phyloP scores from a whole-genome alignment of 192 early-diverging fungal species.

The Podila minutissima region DNA sequence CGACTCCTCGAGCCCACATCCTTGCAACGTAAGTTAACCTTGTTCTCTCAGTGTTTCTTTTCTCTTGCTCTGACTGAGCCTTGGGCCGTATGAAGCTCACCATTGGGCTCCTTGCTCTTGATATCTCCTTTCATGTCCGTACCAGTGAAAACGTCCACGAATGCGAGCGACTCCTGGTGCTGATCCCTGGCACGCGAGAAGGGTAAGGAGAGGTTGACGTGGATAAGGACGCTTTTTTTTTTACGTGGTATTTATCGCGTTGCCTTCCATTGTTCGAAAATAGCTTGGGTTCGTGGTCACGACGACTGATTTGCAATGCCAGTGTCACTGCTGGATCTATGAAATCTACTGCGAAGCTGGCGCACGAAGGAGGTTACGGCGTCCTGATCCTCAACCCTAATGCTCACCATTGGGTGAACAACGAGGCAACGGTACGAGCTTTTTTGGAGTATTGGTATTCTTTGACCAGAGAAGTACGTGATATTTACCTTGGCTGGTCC shows the following conservation, averaged over 20 bases:
- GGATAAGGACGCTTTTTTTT: background rate
- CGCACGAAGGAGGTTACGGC: slow-evolving; percentile 24
- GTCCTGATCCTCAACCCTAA: slow-evolving; percentile 35
- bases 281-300: slow-evolving; percentile 37
- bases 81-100: background rate
- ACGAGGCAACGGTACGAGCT: slow-evolving; percentile 6
- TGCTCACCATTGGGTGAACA: slow-evolving; percentile 33
- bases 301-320: slow-evolving; percentile 23
- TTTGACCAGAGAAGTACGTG: background rate
- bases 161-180: slow-evolving; percentile 20
- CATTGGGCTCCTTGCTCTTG: background rate
- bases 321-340: slow-evolving; percentile 30
- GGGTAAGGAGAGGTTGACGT: slow-evolving; percentile 1
- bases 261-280: background rate
- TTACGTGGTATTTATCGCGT: background rate
- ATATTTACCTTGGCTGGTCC: background rate
- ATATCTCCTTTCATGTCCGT: background rate
- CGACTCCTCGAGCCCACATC: slow-evolving; percentile 24
- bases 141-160: slow-evolving; percentile 14
- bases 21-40: slow-evolving; percentile 23
- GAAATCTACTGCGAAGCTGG: slow-evolving; percentile 7
- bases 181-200: slow-evolving; percentile 27
- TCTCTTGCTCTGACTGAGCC: background rate
- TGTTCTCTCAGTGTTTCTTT: background rate
- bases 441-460: background rate